Evolutionary conservation across 2,329 filamentous ascomycete species (phyloP), one percentile per base, ranked within the genome.

Genomic region (Alternaria triticina): DNA sequence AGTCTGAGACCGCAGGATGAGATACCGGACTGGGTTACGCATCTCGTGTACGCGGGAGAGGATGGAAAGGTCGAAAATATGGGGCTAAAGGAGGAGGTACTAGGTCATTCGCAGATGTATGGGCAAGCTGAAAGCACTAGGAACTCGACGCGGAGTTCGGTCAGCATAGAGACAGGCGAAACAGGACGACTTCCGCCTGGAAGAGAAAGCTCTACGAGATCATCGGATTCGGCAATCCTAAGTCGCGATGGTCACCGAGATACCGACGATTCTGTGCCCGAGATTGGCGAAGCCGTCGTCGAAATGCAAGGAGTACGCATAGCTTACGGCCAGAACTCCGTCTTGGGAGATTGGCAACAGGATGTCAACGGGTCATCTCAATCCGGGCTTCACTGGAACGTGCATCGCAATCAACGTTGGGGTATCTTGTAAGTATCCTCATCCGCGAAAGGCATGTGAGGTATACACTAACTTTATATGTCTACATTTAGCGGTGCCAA

Each of bases 231-330:
- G 9, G 28, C 66, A 20, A 23, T 54, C 3, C 45, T 79, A 5
- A 80, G 74, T 56, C 68, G 77, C 20, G 78, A 80, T 59, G 78
- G 70, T 2, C 78, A 77, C 58, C 58, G 61, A 51, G 70, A 70
- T 23, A 20, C 66, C 4, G 77, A 79, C 54, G 57, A 45, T 7
- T 55, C 66, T 12, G 30, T 54, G 11, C 50, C 64, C 3, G 57
- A 58, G 0, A 59, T 83, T 4, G 90, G 91, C 2, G 90, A 96
- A 65, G 85, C 91, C 0, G 72, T 98, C 0, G 88, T 99, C 3
- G 90, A 97, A 77, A 97, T 99, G 92, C 82, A 90, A 51, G 93
- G 93, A 2, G 94, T 95, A 54, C 86, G 86, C 58, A 92, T 99
- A 8, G 86, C 88, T 60, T 99, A 99, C 77, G 90, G 91, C 27